phyloP scores from a whole-genome alignment of 2,329 filamentous ascomycete genomes.

The Amesomyces nigricolor region DNA sequence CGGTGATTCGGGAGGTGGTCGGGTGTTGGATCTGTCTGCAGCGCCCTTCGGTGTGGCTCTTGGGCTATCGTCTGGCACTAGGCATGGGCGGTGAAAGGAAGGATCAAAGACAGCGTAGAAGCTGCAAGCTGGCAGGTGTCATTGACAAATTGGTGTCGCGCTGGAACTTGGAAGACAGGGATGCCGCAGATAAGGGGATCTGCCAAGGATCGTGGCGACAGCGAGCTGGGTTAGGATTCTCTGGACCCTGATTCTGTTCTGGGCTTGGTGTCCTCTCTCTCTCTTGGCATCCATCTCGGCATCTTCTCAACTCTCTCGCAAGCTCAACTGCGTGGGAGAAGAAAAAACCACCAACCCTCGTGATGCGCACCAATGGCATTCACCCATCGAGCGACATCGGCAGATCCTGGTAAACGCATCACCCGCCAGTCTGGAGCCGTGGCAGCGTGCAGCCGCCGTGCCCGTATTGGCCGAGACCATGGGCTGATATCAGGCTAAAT shows the following conservation, averaged over 20 bases:
- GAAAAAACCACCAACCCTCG: too few relatives aligned
- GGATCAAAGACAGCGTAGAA: background rate
- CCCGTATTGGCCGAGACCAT: slow-evolving; percentile 18
- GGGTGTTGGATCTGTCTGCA: background rate
- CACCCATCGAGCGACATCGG: slow-evolving; percentile 5
- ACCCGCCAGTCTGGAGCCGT: slow-evolving; percentile 7
- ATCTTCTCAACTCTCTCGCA: background rate
- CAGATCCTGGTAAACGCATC: background rate
- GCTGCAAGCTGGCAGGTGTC: slow-evolving; percentile 8
- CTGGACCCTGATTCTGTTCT: too few relatives aligned
- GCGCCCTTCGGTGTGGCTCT: background rate
- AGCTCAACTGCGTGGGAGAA: too few relatives aligned
- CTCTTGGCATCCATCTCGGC: background rate
- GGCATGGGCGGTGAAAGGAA: slow-evolving; percentile 2
- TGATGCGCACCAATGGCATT: too few relatives aligned
- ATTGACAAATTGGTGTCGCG: slow-evolving; percentile 2
- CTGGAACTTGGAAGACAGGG: too few relatives aligned
- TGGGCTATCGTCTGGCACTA: background rate
- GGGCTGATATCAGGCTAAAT: slow-evolving; percentile 23
- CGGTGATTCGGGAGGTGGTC: background rate
- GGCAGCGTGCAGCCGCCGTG: background rate
- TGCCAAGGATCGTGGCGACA: background rate
- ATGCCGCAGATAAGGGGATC: too few relatives aligned
- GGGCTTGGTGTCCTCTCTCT: too few relatives aligned
- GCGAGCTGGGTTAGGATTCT: slow-evolving; percentile 10